Conservation (phyloP, 2,329 filamentous ascomycete genomes). For the Purpureocillium takamizusanense region DNA sequence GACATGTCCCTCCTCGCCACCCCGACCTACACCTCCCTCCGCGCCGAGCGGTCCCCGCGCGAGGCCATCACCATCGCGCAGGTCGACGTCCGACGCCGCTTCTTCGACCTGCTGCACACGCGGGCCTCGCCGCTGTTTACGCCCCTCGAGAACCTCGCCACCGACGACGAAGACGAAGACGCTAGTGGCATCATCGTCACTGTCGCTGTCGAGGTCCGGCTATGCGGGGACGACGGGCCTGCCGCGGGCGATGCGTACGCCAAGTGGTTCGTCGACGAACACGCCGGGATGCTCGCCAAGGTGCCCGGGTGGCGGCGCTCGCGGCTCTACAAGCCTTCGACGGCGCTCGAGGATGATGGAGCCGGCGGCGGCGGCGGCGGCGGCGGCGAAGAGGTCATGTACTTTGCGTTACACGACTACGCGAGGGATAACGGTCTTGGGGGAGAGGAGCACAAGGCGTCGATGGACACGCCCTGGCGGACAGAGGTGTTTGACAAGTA, state of each 20-base stretch:
- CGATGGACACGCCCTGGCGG: slow-evolving; percentile 53
- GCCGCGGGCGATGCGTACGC: slow-evolving; percentile 43
- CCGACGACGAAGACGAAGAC: slow-evolving; percentile 48
- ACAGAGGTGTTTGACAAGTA: slow-evolving; percentile 49
- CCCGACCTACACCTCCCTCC: slow-evolving; percentile 58
- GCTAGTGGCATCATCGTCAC: too few species aligned
- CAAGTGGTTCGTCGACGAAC: slow-evolving; percentile 69
- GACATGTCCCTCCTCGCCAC: slow-evolving; percentile 63
- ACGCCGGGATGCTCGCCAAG: slow-evolving; percentile 60
- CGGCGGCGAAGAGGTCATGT: slow-evolving; percentile 38
- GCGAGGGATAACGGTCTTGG: slow-evolving; percentile 55
- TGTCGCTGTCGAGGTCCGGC: slow-evolving; percentile 52
- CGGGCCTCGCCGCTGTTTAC: slow-evolving; percentile 47
- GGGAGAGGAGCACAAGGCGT: slow-evolving; percentile 53
- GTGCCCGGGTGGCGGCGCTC: slow-evolving; percentile 73
- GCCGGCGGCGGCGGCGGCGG: slow-evolving; percentile 33
- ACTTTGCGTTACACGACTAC: slow-evolving; percentile 66
- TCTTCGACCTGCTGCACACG: slow-evolving; percentile 58
- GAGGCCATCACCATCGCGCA: slow-evolving; percentile 46
- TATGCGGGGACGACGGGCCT: slow-evolving; percentile 28
- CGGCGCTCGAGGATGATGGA: too few species aligned
- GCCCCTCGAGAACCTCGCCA: slow-evolving; percentile 45
- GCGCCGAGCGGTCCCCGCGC: slow-evolving; percentile 45
- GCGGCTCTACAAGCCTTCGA: slow-evolving; percentile 59
- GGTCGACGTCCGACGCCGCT: slow-evolving; percentile 57